phyloP scores from a whole-genome alignment of 1,139 yeast genomes.

The Candida anutae region DNA sequence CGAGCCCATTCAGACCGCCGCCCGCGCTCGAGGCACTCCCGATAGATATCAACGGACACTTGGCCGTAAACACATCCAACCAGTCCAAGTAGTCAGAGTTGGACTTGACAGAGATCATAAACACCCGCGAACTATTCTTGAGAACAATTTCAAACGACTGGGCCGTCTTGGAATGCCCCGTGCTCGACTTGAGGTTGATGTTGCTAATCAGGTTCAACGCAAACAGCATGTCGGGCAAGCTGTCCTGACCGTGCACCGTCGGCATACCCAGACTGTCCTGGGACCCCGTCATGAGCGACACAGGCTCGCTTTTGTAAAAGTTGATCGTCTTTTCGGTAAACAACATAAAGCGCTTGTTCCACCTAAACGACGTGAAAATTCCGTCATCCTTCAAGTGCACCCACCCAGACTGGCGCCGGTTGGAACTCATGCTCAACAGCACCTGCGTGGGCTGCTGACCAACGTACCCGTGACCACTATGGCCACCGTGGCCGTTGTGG shows the following conservation, averaged over 20 bases:
- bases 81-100: slow-evolving; percentile 81
- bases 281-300: slow-evolving; percentile 1
- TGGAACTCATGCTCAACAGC: slow-evolving; percentile 18
- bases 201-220: slow-evolving; percentile 33
- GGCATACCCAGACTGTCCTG: slow-evolving; percentile 6
- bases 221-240: slow-evolving; percentile 31
- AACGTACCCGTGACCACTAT: slow-evolving; percentile 2
- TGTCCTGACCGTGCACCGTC: slow-evolving; percentile 9
- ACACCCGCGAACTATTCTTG: slow-evolving; percentile 48
- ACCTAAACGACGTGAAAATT: slow-evolving; percentile 66
- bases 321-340: slow-evolving; percentile 69
- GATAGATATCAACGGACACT: slow-evolving; percentile 60
- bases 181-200: slow-evolving; percentile 32
- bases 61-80: slow-evolving; percentile 84
- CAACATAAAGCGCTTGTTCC: slow-evolving; percentile 84
- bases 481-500: not conserved
- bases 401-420: slow-evolving; percentile 59
- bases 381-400: slow-evolving; percentile 91
- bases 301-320: slow-evolving; percentile 63
- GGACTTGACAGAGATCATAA: slow-evolving; percentile 67
- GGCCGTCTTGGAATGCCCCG: slow-evolving; percentile 46
- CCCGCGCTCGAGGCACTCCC: slow-evolving; percentile 16
- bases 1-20: slow-evolving; percentile 5
- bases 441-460: slow-evolving; percentile 6
- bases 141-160: slow-evolving; percentile 75